Evolutionary conservation across 352 stramenopile species (phyloP).

Genomic region (Globisporangium viniferum): DNA sequence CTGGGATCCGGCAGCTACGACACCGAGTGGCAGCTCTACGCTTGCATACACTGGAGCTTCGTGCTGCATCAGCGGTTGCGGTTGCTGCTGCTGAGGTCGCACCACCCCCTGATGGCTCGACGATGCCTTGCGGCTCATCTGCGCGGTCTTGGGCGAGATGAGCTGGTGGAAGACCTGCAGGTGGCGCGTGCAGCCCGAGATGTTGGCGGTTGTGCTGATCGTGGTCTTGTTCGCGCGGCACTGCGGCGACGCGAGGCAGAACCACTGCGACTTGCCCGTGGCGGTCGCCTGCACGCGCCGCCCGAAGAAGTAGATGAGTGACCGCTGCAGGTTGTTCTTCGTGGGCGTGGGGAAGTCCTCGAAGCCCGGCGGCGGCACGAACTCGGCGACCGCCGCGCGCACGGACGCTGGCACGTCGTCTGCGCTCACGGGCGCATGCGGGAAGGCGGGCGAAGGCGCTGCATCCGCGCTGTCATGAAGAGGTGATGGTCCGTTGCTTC

Average conservation of each 20-base stretch:
- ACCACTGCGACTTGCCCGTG: constrained; percentile 21
- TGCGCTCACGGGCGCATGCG: constrained; percentile 2
- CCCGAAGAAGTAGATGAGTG: constrained; percentile 26
- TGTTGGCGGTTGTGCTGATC: constrained; percentile 26
- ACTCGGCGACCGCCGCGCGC: constrained; percentile 11
- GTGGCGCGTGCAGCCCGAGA: constrained; percentile 24
- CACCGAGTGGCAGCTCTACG: background rate
- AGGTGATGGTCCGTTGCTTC: background rate
- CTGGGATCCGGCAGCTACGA: background rate
- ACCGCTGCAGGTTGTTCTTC: constrained; percentile 27
- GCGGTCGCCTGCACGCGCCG: constrained; percentile 15
- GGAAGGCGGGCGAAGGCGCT: too few species aligned
- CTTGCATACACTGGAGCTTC: background rate
- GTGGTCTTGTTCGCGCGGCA: constrained; percentile 21
- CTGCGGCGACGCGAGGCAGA: constrained; percentile 22
- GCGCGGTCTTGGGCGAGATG: constrained; percentile 22
- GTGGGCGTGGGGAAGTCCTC: constrained; percentile 18
- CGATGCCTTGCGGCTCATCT: constrained; percentile 13
- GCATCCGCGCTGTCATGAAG: background rate
- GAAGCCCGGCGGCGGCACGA: constrained; percentile 18
- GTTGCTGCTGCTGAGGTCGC: background rate
- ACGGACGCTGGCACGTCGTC: constrained; percentile 14
- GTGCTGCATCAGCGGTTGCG: background rate
- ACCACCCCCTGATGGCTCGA: background rate
- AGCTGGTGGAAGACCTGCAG: constrained; percentile 25